Evolutionary conservation across 352 stramenopile genomes (phyloP), one percentile per base, ranked within the genome.

Genomic region (Pythium phragmiticola): DNA sequence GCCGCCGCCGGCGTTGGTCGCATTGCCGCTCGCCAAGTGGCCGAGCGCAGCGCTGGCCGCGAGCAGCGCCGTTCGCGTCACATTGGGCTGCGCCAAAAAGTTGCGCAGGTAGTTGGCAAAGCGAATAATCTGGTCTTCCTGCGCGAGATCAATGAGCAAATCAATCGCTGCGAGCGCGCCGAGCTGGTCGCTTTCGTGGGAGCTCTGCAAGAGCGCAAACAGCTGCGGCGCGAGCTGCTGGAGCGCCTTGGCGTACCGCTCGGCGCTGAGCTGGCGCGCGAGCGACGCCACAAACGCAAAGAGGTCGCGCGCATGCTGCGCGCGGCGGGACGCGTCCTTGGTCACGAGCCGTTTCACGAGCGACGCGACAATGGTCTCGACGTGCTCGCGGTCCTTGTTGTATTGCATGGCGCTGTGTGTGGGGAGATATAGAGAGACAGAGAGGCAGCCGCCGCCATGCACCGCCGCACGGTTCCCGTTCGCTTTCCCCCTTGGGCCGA

Each of bases 51-150:
- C 79, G 6, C 86, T 74, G 0, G 90, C 88, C 0, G 85, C 82
- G 4, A 92, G 59, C 12, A 96, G 63, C 30, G 85, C 82, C 21
- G 66, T 63, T 17, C 74, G 78, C 13, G 81, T 82, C 3, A 84
- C 84, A 48, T 87, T 69, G 6, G 80, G 82, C 62, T 94, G 83
- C 53, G 86, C 77, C 9, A 96, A 72, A 58, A 96, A 94, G 67
- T 92, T 88, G 37, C 88, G 82, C 61, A 96, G 55, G 58, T 96
- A 96, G 73, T 96, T 96, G 39, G 89, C 88, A 65, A 95, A 96
- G 41, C 88, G 84, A 67, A 96, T 95, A 59, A 96, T 87, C 74
- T 96, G 87, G 66, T 90, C 84, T 66, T 96, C 87, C 17, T 85
- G 88, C 9, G 77, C 84, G 55, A 96, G 66, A 63, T 90, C 87